Conservation (phyloP, 352 stramenopile genomes). For the Aphanomyces euteiches region DNA sequence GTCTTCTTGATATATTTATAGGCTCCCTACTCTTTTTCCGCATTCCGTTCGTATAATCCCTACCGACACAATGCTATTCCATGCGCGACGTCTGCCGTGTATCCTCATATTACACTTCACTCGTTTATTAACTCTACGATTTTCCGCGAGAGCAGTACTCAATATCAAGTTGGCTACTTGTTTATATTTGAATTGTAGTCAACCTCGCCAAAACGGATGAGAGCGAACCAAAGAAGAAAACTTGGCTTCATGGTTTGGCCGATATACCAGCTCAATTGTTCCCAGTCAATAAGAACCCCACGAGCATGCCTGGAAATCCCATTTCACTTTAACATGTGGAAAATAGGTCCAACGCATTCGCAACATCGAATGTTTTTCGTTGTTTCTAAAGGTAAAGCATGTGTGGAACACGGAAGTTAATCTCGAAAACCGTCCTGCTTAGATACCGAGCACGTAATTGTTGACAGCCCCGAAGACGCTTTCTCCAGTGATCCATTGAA, state of each 20-base stretch:
- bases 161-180: slow-evolving; percentile 1
- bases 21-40: slow-evolving; percentile 66
- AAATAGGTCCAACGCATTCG: not conserved
- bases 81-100: slow-evolving; percentile 55
- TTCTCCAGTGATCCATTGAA: slow-evolving; percentile 57
- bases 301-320: no score
- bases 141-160: slow-evolving; percentile 45
- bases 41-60: slow-evolving; percentile 76
- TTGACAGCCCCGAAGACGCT: slow-evolving; percentile 63
- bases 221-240: slow-evolving; percentile 10
- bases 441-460: slow-evolving; percentile 38
- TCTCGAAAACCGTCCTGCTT: not conserved
- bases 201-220: no score
- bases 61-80: slow-evolving; percentile 53
- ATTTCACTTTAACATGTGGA: no score
- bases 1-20: slow-evolving; percentile 2
- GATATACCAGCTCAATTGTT: slow-evolving; percentile 1
- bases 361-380: not conserved
- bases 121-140: slow-evolving; percentile 53
- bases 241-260: slow-evolving; percentile 11
- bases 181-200: not conserved
- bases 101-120: slow-evolving; percentile 58
- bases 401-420: no score
- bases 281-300: not conserved
- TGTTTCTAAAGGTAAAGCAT: slow-evolving; percentile 3